Evolutionary conservation across 75 land plant genomes (phyloP), one percentile per base, ranked within the genome.

Genomic region (Adiantum capillusveneris): DNA sequence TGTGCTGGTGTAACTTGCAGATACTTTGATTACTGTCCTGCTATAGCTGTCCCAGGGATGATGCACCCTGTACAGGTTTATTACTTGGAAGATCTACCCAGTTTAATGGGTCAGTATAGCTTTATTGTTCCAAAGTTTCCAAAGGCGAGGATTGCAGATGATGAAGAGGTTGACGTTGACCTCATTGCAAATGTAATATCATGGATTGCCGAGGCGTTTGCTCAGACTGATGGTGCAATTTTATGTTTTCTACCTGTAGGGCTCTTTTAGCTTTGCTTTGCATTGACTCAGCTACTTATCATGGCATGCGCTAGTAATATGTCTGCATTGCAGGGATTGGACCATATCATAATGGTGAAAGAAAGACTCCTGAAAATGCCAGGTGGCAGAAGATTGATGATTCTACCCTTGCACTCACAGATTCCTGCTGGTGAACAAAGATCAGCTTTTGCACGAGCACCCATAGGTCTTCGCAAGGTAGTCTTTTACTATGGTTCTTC

Each of bases 241-340:
- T 60, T 67, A 29, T 67, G 70, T 28, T 67, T 67, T 59, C 42
- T 67, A 16, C 70, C 70, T 50, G 70, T 67, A 58, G 34, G 70
- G 5, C 2, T 2, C 5, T 55, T 24, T n/a, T 30, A 19, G 3
- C 5, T 28, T n/a, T 55, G 18, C 25, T 25, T 30, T 5, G 11
- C 29, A 55, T 55, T 3, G 6, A 55, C 26, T 6, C 3, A 13
- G 21, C 2, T 2, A n/a, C 14, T 17, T 20, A 46, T 46, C 5
- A 6, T 46, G 49, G 49, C 21, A 3, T 17, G n/a, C 2, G 49
- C 21, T 46, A n/a, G 5, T 46, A 17, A 1, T 17, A 17, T 20
- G 14, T n/a, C 21, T 46, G 62, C 45, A 63, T 50, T 31, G 34
- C 42, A 67, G 70, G 70, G 70, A 14, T 52, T 62, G 70, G 63